Evolutionary conservation across 2,329 filamentous ascomycete species (phyloP).

Genomic region (Bipolaris bicolor): DNA sequence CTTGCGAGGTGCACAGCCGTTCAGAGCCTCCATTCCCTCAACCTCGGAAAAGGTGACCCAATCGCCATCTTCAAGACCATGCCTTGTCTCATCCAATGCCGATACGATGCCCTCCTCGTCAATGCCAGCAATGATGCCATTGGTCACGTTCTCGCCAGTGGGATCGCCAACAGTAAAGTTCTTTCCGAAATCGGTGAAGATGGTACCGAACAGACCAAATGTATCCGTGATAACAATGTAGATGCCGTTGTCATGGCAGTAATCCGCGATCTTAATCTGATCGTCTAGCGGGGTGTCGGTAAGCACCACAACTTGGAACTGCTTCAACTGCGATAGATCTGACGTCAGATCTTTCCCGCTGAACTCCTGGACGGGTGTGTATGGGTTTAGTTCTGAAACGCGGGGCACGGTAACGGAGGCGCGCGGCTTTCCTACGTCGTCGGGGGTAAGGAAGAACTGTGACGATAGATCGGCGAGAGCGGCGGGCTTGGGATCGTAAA

Average conservation of each 20-base stretch:
- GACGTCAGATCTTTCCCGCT: conserved; percentile 68
- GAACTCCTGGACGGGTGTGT: conserved; percentile 87
- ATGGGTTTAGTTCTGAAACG: conserved; percentile 93
- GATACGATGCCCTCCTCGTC: conserved; percentile 90
- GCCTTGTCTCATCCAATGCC: conserved; percentile 89
- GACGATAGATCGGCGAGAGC: conserved; percentile 89
- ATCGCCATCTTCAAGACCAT: conserved; percentile 95
- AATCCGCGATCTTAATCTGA: conserved; percentile 85
- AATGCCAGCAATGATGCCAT: conserved; percentile 88
- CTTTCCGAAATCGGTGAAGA: conserved; percentile 97
- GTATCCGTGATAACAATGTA: conserved; percentile 88
- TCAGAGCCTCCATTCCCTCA: conserved; percentile 88
- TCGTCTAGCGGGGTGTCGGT: conserved; percentile 81
- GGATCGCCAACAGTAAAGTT: conserved; percentile 90
- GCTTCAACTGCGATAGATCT: conserved; percentile 81
- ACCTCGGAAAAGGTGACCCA: conserved; percentile 94
- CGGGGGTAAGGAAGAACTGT: conserved; percentile 91
- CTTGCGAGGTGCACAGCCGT: conserved; percentile 83
- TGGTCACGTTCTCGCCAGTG: conserved; percentile 86
- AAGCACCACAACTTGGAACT: conserved; percentile 90
- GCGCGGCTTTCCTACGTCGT: conserved; percentile 90
- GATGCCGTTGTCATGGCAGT: conserved; percentile 92
- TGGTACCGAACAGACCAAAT: conserved; percentile 90
- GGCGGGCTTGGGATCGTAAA: conserved; percentile 87
- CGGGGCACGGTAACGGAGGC: conserved; percentile 85